Conservation (phyloP, 1,139 yeast species). For the Meyerozyma smithsonii region DNA sequence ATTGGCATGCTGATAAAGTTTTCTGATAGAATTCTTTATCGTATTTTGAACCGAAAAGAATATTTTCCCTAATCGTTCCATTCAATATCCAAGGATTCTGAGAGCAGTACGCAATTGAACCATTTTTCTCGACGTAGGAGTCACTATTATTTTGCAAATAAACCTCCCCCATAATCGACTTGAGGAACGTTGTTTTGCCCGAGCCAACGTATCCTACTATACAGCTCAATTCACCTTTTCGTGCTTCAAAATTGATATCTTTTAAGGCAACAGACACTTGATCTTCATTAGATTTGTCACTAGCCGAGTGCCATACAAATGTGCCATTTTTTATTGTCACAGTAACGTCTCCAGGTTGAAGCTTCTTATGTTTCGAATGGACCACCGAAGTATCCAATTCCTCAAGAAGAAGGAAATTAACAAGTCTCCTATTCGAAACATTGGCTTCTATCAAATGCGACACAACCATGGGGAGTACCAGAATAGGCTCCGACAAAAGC, state of each 20-base stretch:
- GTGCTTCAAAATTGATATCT: slow-evolving; percentile 18
- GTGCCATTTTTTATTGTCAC: slow-evolving; percentile 11
- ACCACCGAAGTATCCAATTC: slow-evolving; percentile 20
- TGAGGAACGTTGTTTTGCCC: slow-evolving; percentile 25
- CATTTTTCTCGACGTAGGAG: slow-evolving; percentile 13
- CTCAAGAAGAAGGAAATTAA: slow-evolving; percentile 27
- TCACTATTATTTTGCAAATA: slow-evolving; percentile 7
- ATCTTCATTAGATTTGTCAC: slow-evolving; percentile 32
- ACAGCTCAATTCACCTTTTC: slow-evolving; percentile 22
- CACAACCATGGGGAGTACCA: slow-evolving; percentile 28
- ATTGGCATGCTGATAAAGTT: slow-evolving; percentile 19
- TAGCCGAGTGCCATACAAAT: slow-evolving; percentile 12
- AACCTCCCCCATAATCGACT: slow-evolving; percentile 22
- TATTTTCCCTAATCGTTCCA: slow-evolving; percentile 19
- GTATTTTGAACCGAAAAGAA: slow-evolving; percentile 19
- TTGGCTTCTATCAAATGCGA: slow-evolving; percentile 26
- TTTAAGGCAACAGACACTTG: slow-evolving; percentile 41
- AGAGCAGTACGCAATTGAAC: slow-evolving; percentile 23
- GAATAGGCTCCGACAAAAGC: slow-evolving; percentile 30
- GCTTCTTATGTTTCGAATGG: not conserved
- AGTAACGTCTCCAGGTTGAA: slow-evolving; percentile 9
- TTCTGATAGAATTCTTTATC: slow-evolving; percentile 16
- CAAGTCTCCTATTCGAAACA: slow-evolving; percentile 31
- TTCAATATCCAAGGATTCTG: slow-evolving; percentile 22
- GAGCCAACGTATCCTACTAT: slow-evolving; percentile 26